These are phyloP conservation scores for Vigna nakashimae DNA, from an alignment of 306 rosid species.

Conservation along the genomic window DNA sequence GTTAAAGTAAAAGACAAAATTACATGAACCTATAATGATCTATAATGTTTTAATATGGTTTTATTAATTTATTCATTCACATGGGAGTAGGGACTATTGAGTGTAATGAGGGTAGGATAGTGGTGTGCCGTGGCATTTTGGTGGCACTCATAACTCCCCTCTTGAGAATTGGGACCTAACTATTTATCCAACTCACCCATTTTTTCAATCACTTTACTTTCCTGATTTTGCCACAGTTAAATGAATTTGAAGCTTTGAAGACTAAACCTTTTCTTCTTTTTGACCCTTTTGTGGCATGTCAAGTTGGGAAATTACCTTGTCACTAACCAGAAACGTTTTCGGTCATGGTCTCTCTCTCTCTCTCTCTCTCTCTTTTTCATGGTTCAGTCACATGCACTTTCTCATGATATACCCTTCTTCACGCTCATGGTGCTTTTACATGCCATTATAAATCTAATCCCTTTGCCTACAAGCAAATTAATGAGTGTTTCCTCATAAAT, in stretches of 20 bases:
- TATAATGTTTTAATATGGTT: not conserved
- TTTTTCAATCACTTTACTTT: conserved; percentile 36
- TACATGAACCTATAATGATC: conserved; percentile 37
- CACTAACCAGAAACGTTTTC: conserved; percentile 36
- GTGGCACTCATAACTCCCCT: conserved; percentile 38
- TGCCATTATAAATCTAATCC: conserved; percentile 25
- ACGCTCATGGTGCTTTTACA: conserved; percentile 21
- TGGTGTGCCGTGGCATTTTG: conserved; percentile 21
- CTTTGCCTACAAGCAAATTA: not conserved
- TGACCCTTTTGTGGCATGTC: conserved; percentile 27
- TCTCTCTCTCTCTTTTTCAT: conserved; percentile 36
- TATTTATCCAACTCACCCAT: conserved; percentile 42
- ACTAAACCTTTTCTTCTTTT: conserved; percentile 11
- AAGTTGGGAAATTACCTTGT: conserved; percentile 5
- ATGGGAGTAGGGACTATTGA: conserved; percentile 43
- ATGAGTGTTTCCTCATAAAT: conserved; percentile 23
- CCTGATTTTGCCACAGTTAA: conserved; percentile 34
- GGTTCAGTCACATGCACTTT: conserved; percentile 46
- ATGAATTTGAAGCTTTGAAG: conserved; percentile 30
- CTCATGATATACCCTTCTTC: conserved; percentile 37
- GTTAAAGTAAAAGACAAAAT: conserved; percentile 27
- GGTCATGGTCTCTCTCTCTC: not conserved
- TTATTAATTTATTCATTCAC: conserved; percentile 23
- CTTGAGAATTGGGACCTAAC: conserved; percentile 46
- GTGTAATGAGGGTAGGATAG: conserved; percentile 45